Conservation (phyloP, 2,329 filamentous ascomycete species). For the Botryotinia convoluta region DNA sequence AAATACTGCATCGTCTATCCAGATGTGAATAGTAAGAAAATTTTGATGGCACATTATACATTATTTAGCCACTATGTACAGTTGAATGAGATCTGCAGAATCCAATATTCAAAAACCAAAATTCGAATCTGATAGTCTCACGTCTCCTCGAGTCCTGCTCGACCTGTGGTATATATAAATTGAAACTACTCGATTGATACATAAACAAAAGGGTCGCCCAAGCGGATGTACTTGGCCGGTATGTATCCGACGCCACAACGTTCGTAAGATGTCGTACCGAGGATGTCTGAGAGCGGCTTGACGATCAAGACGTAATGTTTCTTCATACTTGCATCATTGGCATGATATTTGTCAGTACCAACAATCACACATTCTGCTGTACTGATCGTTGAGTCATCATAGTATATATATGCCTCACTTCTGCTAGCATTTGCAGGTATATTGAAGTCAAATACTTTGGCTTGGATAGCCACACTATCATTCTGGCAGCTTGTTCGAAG, state of each 20-base stretch:
- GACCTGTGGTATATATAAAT: not conserved
- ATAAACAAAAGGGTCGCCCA: not conserved
- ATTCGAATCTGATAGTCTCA: not conserved
- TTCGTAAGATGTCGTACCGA: not conserved
- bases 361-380: not conserved
- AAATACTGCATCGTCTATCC: not conserved
- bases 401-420: not conserved
- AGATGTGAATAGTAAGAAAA: not conserved
- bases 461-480: not conserved
- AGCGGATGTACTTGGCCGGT: not conserved
- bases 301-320: constrained; percentile 12
- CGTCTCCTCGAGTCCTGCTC: no score
- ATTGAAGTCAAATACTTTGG: not conserved
- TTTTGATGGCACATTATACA: not conserved
- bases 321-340: not conserved
- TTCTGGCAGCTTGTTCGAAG: not conserved
- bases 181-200: not conserved
- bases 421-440: not conserved
- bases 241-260: constrained; percentile 1
- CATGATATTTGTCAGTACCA: not conserved
- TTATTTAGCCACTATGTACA: not conserved
- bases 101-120: not conserved
- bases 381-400: not conserved
- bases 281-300: not conserved
- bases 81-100: not conserved